These are phyloP conservation scores for Mycena citricolor DNA, from an alignment of 1,284 basidiomycete species.

Conservation along the genomic window DNA sequence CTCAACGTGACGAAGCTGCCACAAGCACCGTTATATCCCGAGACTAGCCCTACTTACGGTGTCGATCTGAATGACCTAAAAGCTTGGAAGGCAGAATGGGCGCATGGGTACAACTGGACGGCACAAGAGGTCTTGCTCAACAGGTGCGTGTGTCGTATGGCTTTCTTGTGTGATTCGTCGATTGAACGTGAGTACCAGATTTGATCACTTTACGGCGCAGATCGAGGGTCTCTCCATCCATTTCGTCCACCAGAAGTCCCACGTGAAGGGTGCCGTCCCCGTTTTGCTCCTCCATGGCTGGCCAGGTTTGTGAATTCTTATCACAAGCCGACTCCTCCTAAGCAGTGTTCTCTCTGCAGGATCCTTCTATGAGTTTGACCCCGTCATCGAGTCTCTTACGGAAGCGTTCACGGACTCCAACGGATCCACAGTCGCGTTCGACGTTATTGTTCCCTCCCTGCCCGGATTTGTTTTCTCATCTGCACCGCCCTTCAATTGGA, in stretches of 20 bases:
- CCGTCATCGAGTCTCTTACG: conserved; percentile 10
- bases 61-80: not conserved
- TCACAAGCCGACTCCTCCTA: not conserved
- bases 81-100: not conserved
- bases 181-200: not conserved
- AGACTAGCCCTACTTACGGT: not conserved
- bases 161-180: not conserved
- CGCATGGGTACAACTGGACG: not conserved
- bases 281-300: conserved; percentile 14
- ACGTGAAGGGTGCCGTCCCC: conserved; percentile 6
- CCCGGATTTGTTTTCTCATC: conserved; percentile 15
- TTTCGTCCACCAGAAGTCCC: conserved; percentile 14
- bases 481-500: conserved; percentile 7
- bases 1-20: not conserved
- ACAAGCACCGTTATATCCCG: not conserved
- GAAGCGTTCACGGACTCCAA: conserved; percentile 3
- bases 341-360: not conserved
- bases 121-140: not conserved
- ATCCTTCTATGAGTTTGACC: conserved; percentile 14
- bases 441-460: conserved; percentile 14
- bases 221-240: conserved; percentile 9
- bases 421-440: conserved; percentile 3
- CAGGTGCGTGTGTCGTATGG: not conserved
- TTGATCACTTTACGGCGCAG: conserved; percentile 3
- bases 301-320: conserved; percentile 6